Evolutionary conservation across 225 moss, liverwort and hornwort genomes (phyloP), one percentile per base, ranked within the genome.

Genomic region (Climacium dendroides): DNA sequence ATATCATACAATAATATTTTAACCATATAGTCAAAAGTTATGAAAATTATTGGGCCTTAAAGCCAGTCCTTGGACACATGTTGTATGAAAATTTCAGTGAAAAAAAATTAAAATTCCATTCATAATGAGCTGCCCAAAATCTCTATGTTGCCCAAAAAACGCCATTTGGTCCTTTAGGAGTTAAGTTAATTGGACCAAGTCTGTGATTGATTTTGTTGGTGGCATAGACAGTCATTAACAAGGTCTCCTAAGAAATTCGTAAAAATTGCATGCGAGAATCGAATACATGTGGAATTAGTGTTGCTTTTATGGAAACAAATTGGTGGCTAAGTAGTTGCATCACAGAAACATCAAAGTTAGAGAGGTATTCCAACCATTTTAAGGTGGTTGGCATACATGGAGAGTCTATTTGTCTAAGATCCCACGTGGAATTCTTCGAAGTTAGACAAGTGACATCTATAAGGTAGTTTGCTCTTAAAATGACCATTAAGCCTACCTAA

Each of bases 391-490:
- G 41, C 15, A 0, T 41, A 15, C 41, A 25, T 26, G 15, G 41
- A 41, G 69, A 69, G 69, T 69, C 2, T 69, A 2, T 19, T 35
- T 10, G 5, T 11, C 11, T 35, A 11, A 35, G 66, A 20, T 66
- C 3, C 4, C 0, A 25, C 0, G 3, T 14, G 2, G 41, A 70
- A 41, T 8, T 41, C 25, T 14, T 41, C 0, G 8, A 70, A 70
- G 70, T 41, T 25, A 70, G 25, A 23, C 39, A 69, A 39, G 69
- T 39, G 7, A 39, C 39, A 24, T 12, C 45, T 8, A 45, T 8
- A 8, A 45, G n/a, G n/a, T n/a, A n/a, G n/a, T n/a, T n/a, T n/a
- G n/a, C n/a, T n/a, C n/a, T n/a, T n/a, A n/a, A n/a, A n/a, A n/a
- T n/a, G n/a, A n/a, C n/a, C n/a, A n/a, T n/a, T n/a, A n/a, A n/a